Evolutionary conservation across 2,329 filamentous ascomycete genomes (phyloP).

Genomic region (Aspergillus sp.): DNA sequence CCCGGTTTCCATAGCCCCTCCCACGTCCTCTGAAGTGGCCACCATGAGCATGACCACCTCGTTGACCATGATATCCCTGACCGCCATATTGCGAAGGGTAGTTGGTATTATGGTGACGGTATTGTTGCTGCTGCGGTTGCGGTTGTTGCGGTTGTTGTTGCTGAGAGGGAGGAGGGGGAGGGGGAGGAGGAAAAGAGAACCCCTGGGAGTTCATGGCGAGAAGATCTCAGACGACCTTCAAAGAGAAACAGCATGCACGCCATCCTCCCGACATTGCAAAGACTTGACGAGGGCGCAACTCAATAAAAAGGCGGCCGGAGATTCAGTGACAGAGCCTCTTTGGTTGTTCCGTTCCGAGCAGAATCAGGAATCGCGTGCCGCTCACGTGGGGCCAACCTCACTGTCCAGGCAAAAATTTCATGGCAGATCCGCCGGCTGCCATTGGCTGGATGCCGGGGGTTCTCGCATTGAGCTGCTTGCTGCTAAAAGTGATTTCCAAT

Average conservation of each 20-base stretch:
- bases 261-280: conserved; percentile 31
- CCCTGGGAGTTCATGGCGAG: conserved; percentile 44
- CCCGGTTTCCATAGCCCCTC: conserved; percentile 38
- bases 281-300: conserved; percentile 10
- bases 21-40: conserved; percentile 37
- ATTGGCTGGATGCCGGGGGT: conserved; percentile 19
- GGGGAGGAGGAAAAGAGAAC: conserved; percentile 51
- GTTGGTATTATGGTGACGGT: conserved; percentile 19
- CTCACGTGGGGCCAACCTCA: conserved; percentile 17
- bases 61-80: conserved; percentile 27
- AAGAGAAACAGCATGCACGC: conserved; percentile 27
- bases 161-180: conserved; percentile 42
- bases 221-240: conserved; percentile 27
- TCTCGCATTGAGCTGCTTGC: no score
- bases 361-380: conserved; percentile 2
- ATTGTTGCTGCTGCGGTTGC: conserved; percentile 24
- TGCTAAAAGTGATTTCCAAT: no score
- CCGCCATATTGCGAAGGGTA: conserved; percentile 30
- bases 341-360: conserved; percentile 29
- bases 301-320: conserved; percentile 12
- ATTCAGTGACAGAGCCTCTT: conserved; percentile 3
- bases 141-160: conserved; percentile 25
- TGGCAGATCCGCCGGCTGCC: conserved; percentile 19
- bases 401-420: conserved; percentile 19
- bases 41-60: conserved; percentile 30